These are phyloP conservation scores for Tieghemostelium lacteum DNA, from an alignment of 78 protist genomes.

Conservation along the genomic window DNA sequence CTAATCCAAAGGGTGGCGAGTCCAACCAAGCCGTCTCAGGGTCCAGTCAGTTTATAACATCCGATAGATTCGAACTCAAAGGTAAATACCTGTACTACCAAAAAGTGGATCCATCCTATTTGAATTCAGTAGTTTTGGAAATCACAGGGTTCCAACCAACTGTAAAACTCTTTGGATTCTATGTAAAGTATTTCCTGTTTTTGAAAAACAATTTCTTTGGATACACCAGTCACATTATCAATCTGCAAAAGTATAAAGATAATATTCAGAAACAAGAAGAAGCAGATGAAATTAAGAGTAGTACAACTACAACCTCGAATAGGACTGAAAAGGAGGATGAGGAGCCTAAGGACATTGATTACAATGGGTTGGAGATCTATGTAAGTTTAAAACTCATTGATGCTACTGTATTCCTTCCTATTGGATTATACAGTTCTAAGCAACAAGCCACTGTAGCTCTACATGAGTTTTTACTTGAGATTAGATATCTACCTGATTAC, in stretches of 20 bases:
- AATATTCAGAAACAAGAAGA: constrained; percentile 31
- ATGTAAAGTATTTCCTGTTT: constrained; percentile 61
- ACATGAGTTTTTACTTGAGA: constrained; percentile 61
- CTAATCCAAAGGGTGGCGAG: neutral
- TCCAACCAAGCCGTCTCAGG: neutral
- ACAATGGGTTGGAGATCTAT: constrained; percentile 66
- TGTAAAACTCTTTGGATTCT: constrained; percentile 75
- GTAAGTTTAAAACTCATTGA: constrained; percentile 50
- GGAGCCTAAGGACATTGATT: neutral
- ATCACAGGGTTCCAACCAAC: constrained; percentile 37
- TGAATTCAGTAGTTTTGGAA: constrained; percentile 61
- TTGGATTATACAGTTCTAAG: constrained; percentile 69
- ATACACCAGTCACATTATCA: constrained; percentile 62
- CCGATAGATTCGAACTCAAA: constrained; percentile 32
- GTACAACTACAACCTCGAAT: neutral
- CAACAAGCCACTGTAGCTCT: constrained; percentile 67
- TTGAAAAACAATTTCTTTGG: constrained; percentile 77
- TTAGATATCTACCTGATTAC: constrained; percentile 57
- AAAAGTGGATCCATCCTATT: constrained; percentile 64
- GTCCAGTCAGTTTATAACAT: constrained; percentile 31
- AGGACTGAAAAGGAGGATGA: neutral
- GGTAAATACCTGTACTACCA: constrained; percentile 68
- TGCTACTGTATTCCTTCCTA: constrained; percentile 51
- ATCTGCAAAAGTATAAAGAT: constrained; percentile 63
- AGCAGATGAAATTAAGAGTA: neutral